Base-by-base conservation (phyloP, 306 rosid genomes). In the Fragaria ananassa region DNA sequence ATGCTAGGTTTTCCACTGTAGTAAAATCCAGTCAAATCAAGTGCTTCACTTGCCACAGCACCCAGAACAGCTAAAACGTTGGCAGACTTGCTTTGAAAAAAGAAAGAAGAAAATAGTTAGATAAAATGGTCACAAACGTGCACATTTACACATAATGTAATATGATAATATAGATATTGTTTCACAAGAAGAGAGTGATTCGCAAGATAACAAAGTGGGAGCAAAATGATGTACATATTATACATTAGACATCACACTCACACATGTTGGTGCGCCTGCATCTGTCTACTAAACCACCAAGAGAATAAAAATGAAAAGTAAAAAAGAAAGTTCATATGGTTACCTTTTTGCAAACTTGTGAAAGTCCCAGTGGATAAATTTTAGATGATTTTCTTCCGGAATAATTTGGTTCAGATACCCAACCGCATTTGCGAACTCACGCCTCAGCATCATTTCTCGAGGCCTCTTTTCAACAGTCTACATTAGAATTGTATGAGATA, bases 381-480 rank as follows among this genome's bases (percentile, higher is more conserved):
- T 89, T 71, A 95, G 91, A 88, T 92, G 97, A 71, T 86, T 89
- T 74, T 90, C 98, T 70, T 82, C 85, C 0, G 87, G 81, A 68
- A 92, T 82, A 79, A 87, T 85, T 88, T 90, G 93, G 77, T 95
- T 95, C 76, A 95, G 85, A 87, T 95, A 95, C 62, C 92, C 97
- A 78, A 95, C 98, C 21, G 98, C 98, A 79, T 46, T 85, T 77
- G 93, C 86, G 73, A 90, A 95, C 85, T 92, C 98, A 82, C 97
- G 97, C 88, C 98, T 90, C 74, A 95, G 83, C 97, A 95, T 95
- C 98, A 95, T 95, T 89, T 95, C 98, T 68, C 98, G 90, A 68
- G 98, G 98, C 76, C 98, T 83, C 82, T 95, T 95, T 81, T 95
- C 98, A 71, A 92, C 93, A 70, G 93, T 95, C 98, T 93, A 75